Base-by-base conservation (phyloP, 352 stramenopile species). In the Pythium pyrilobum region DNA sequence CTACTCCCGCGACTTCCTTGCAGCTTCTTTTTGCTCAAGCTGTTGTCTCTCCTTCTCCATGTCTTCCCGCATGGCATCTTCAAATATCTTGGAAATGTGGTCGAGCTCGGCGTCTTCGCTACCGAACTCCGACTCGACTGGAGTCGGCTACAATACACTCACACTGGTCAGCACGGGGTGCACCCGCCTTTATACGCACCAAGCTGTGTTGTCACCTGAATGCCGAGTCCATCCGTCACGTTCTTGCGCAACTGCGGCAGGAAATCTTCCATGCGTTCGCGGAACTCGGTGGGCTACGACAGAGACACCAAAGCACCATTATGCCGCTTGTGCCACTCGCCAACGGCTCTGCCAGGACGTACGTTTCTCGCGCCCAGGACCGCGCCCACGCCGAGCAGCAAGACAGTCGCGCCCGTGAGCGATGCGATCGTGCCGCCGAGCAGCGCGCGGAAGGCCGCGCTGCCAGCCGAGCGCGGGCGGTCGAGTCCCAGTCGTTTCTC, bases 351-450 rank as follows among this genome's bases (percentile, higher is more conserved):
- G 25, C 21, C 24, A 18, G 3, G 24, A 64, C 67, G 48, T 50
- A 86, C 75, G 62, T 69, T 77, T 31, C 43, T 54, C 3, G 77
- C 66, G 50, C 70, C 71, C 9, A 83, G 52, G 10, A 59, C 49
- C 25, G 53, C 56, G 38, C 66, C 64, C 13, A 66, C 41, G 13
- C 62, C 70, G 12, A 67, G 48, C 42, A 81, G 28, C 40, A 83
- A 23, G 23, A 83, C 23, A 11, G 60, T 56, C 18, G 67, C 82
- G 21, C 70, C 72, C 9, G 71, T 64, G 13, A 81, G 54, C 1
- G 72, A 69, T 13, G 75, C 52, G 24, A 81, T 42, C 13, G 75
- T 83, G 13, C 77, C 75, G 23, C 75, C 72, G 4, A 81, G 29
- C 4, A 86, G 52, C 28, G 72, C 68, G 42, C 80, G 79, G 40